These are phyloP conservation scores for Venturiaceae sp. DNA, from an alignment of 2,329 filamentous ascomycete genomes.

Conservation along the genomic window DNA sequence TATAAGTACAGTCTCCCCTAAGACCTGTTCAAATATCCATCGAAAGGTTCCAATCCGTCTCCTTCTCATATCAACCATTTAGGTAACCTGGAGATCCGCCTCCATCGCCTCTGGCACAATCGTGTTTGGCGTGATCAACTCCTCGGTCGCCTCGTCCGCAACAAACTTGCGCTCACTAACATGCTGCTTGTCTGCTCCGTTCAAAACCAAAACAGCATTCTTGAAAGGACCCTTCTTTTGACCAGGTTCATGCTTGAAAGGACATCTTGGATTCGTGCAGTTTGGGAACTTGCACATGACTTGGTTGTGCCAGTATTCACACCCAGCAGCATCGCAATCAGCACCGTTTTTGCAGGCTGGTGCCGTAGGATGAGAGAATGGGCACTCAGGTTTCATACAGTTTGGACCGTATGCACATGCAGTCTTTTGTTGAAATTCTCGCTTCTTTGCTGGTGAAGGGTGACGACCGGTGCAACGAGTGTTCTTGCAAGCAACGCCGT, in stretches of 20 bases:
- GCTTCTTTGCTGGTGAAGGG: slow-evolving; percentile 76
- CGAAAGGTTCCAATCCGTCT: background rate
- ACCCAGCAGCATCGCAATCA: slow-evolving; percentile 70
- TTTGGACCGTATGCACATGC: slow-evolving; percentile 89
- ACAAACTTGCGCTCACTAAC: slow-evolving; percentile 87
- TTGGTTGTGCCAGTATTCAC: slow-evolving; percentile 82
- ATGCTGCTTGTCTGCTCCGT: slow-evolving; percentile 41
- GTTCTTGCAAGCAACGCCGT: slow-evolving; percentile 90
- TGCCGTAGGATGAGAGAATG: slow-evolving; percentile 81
- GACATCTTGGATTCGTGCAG: slow-evolving; percentile 79
- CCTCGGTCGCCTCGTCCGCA: slow-evolving; percentile 51
- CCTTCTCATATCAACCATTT: background rate
- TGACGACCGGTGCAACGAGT: slow-evolving; percentile 86
- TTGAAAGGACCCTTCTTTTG: slow-evolving; percentile 69
- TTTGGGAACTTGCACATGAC: slow-evolving; percentile 85
- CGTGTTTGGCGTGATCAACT: slow-evolving; percentile 56
- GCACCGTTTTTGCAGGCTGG: slow-evolving; percentile 85
- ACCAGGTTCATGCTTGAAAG: slow-evolving; percentile 84
- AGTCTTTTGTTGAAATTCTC: slow-evolving; percentile 69
- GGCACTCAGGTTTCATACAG: slow-evolving; percentile 78
- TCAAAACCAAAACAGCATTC: slow-evolving; percentile 83
- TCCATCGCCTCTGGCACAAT: background rate
- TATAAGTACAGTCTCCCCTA: background rate
- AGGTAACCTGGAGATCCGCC: slow-evolving; percentile 9
- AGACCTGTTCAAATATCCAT: background rate